Evolutionary conservation across 192 early-diverging fungal species (phyloP), one percentile per base, ranked within the genome.

Genomic region (Backusella psychrophila): DNA sequence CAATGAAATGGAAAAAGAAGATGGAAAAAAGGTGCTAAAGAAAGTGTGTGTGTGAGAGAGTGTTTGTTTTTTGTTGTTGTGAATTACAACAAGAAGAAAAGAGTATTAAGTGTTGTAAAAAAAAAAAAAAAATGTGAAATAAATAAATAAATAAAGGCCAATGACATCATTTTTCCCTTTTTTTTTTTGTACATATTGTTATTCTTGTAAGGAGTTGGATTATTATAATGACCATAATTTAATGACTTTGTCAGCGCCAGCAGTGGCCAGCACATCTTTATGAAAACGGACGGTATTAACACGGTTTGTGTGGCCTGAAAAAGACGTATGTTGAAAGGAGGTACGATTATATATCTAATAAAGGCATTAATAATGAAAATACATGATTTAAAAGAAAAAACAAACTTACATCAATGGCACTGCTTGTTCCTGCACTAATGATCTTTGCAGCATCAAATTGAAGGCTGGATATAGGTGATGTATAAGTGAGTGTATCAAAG

Each of bases 191-290:
- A 31, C 66, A 56, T 34, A 68, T 69, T 69, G 7, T 35, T 67
- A 11, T 34, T 34, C 14, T 63, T 59, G 4, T 19, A n/a, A n/a
- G 17, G n/a, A 33, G 49, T 19, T 56, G 21, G 8, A 23, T 56
- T 63, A 31, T 29, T 23, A 78, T 34, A 89, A 77, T 59, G 81
- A 81, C 93, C 93, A 94, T 66, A 92, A 34, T 69, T 90, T 91
- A 23, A 93, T 87, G 21, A 89, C 79, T 6, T 87, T 89, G 65
- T 90, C 90, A 71, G 80, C 78, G 4, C 91, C 90, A 35, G 91
- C 93, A 71, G 88, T 90, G 1, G 87, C 77, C 36, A 91, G 75
- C n/a, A 88, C 74, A 69, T 78, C 78, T 35, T 83, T 81, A 29
- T 80, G 84, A 71, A 85, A 78, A 68, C 80, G 77, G 53, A 87